Percentiles rank a stretch among this genome's conserved stretches.
Evolutionary conservation across 2,329 filamentous ascomycete genomes (phyloP).

Genomic region (Chaetomium sp.): DNA sequence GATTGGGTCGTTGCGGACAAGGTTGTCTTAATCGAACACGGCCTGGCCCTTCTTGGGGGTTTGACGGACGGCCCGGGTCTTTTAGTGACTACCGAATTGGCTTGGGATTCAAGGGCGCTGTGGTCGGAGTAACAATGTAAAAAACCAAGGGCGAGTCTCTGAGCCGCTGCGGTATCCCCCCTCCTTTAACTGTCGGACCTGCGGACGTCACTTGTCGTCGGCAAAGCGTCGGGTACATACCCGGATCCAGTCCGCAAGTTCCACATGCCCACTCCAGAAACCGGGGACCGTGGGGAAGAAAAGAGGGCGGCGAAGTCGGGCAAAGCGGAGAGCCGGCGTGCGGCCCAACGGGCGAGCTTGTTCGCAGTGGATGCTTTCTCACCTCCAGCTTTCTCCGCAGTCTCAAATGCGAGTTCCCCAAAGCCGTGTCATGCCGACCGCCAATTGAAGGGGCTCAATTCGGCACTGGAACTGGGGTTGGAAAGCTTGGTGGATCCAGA

Average conservation of each 20-base stretch:
- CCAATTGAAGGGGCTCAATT: slow-evolving; percentile 18
- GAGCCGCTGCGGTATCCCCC: too few relatives aligned
- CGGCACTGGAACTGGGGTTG: not conserved
- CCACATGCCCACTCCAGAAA: too few relatives aligned
- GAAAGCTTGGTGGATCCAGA: too few relatives aligned
- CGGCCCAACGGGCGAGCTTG: slow-evolving; percentile 10
- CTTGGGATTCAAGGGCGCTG: slow-evolving; percentile 1
- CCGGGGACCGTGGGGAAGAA: too few relatives aligned
- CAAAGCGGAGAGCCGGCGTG: slow-evolving; percentile 5
- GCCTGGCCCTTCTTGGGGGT: too few relatives aligned
- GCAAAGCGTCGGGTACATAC: not conserved
- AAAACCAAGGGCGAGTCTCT: not conserved
- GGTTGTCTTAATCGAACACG: too few relatives aligned
- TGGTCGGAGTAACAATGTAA: not conserved
- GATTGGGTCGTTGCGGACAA: not conserved
- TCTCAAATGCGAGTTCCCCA: not conserved
- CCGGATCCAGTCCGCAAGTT: too few relatives aligned
- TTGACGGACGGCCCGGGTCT: slow-evolving; percentile 10
- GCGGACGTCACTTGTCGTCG: slow-evolving; percentile 10
- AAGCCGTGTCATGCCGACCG: slow-evolving; percentile 23
- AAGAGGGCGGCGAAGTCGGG: slow-evolving; percentile 1
- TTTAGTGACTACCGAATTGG: slow-evolving; percentile 18
- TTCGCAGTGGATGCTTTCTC: too few relatives aligned
- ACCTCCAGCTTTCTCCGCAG: slow-evolving; percentile 3
- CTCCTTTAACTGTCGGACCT: slow-evolving; percentile 8